Conservation (phyloP, 1,284 basidiomycete genomes). For the Ganoderma boninense region DNA sequence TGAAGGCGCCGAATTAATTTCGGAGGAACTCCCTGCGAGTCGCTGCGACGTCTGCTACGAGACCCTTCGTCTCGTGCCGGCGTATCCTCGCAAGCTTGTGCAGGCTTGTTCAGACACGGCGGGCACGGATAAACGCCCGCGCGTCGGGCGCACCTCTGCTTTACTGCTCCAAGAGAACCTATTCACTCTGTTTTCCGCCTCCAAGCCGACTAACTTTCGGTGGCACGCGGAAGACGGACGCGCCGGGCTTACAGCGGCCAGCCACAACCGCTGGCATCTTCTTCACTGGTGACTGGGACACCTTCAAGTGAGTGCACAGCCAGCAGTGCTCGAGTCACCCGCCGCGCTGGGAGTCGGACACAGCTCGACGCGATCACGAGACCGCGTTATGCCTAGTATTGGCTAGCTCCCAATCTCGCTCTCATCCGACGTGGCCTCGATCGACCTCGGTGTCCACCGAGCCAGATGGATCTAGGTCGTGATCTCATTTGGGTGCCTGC, state of each 20-base stretch:
- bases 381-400: not conserved
- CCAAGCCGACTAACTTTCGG: not conserved
- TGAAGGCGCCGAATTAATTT: not conserved
- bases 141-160: not conserved
- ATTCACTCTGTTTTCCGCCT: slow-evolving; percentile 3
- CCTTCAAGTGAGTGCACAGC: not conserved
- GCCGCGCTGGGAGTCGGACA: not conserved
- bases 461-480: not conserved
- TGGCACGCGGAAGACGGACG: not conserved
- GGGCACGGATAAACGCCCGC: not conserved
- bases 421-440: not conserved
- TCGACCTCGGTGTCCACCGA: not conserved
- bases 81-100: not conserved
- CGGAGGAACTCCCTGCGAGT: not conserved
- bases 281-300: not conserved
- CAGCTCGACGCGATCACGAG: not conserved
- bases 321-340: no score
- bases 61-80: not conserved
- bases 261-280: not conserved
- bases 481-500: not conserved
- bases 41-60: not conserved
- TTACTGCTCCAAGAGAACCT: not conserved
- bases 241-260: not conserved
- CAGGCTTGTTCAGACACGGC: not conserved
- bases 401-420: not conserved